Conservation (phyloP, 2,329 filamentous ascomycete species). For the Fusarium fujikuroi region DNA sequence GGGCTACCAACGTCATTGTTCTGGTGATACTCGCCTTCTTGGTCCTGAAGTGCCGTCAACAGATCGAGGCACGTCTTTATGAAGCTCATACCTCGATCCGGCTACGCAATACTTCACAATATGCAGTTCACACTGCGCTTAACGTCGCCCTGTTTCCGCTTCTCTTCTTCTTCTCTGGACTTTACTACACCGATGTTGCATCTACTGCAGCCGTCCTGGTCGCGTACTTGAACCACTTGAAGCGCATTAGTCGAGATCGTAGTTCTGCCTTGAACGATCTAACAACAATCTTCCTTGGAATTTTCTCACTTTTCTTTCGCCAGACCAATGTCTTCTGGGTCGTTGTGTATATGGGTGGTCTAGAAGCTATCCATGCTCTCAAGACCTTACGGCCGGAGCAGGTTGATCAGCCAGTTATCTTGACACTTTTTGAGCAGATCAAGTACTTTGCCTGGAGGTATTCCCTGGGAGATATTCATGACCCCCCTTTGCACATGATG, state of each 20-base stretch:
- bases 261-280: constrained; percentile 55
- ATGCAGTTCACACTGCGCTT: constrained; percentile 70
- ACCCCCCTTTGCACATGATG: constrained; percentile 59
- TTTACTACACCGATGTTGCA: constrained; percentile 94
- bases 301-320: constrained; percentile 78
- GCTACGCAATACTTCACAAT: constrained; percentile 49
- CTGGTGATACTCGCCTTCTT: constrained; percentile 55
- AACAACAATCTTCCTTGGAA: constrained; percentile 64
- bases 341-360: constrained; percentile 76
- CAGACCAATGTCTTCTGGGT: constrained; percentile 99
- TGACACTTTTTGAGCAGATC: constrained; percentile 49
- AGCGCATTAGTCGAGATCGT: constrained; percentile 51
- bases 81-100: constrained; percentile 33
- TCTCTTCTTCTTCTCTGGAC: constrained; percentile 92
- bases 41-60: constrained; percentile 62
- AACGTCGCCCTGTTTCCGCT: constrained; percentile 89
- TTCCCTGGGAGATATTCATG: constrained; percentile 64
- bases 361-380: constrained; percentile 64
- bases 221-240: constrained; percentile 70
- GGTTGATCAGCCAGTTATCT: constrained; percentile 46
- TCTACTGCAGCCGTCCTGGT: constrained; percentile 81
- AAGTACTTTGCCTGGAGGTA: constrained; percentile 56
- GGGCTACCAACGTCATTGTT: constrained; percentile 59
- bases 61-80: constrained; percentile 58
- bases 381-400: constrained; percentile 54